These are phyloP conservation scores for Fusarium sp. DNA, from an alignment of 2,329 filamentous ascomycete species.

Conservation along the genomic window DNA sequence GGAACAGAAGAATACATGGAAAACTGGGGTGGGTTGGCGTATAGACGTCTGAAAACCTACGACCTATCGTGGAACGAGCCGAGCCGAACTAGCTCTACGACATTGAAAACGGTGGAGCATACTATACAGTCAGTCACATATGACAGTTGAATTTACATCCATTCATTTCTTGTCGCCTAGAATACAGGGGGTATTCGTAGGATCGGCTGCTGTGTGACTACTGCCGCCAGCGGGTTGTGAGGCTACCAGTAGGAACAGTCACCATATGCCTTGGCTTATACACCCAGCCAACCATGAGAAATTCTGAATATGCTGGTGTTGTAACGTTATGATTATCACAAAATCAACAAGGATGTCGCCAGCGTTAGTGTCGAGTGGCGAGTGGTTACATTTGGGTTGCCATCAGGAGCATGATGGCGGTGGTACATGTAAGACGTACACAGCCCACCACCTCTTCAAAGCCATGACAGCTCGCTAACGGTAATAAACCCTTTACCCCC, in stretches of 20 bases:
- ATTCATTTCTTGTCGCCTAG: neutral
- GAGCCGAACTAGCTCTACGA: neutral
- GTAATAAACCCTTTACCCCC: slow-evolving; percentile 10
- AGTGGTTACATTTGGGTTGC: slow-evolving; percentile 22
- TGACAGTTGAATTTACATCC: neutral
- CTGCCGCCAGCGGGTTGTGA: slow-evolving; percentile 1
- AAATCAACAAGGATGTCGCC: slow-evolving; percentile 28
- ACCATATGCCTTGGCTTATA: slow-evolving; percentile 7
- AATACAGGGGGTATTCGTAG: neutral
- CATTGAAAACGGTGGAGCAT: slow-evolving; percentile 16
- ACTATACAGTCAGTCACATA: neutral
- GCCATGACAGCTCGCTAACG: slow-evolving; percentile 43
- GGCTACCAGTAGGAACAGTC: neutral
- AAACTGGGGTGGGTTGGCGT: neutral
- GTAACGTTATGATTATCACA: slow-evolving; percentile 6
- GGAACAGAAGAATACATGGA: slow-evolving; percentile 1
- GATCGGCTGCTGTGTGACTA: neutral
- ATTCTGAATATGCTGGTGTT: neutral
- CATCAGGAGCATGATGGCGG: slow-evolving; percentile 17
- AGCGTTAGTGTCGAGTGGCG: slow-evolving; percentile 14
- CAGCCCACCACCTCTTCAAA: slow-evolving; percentile 15
- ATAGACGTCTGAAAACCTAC: neutral
- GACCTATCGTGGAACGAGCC: slow-evolving; percentile 1
- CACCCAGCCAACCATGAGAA: slow-evolving; percentile 9
- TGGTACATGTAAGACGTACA: slow-evolving; percentile 9